Base-by-base conservation (phyloP, 2,329 filamentous ascomycete genomes). In the Penicillium oxalicum region DNA sequence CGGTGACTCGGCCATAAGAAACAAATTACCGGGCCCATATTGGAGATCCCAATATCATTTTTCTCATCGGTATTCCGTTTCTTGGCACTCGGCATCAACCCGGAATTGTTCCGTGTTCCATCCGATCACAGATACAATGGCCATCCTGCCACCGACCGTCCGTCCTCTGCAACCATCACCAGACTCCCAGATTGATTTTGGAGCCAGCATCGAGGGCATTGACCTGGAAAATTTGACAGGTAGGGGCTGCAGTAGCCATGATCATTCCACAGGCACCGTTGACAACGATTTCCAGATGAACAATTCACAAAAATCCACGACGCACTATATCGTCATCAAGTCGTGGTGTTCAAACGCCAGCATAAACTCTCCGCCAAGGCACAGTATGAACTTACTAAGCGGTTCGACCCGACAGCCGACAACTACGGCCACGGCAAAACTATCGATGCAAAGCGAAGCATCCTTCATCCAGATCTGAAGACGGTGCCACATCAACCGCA, bases 401-500 rank as follows among this genome's bases (percentile, higher is more conserved):
- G 80, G 47, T 91, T 91, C 67, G 87, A 91, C 59, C 86, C 86
- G 0, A 61, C 73, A 5, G 76, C 77, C 1, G 75, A 76, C 11
- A 77, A 77, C 11, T 91, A 91, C 66, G 87, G 87, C 12, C 87
- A 90, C 63, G 87, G 86, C 62, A 87, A 86, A 69, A 87, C 84
- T 0, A 73, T 88, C 41, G 85, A 88, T 58, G 76, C 75, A 6
- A 82, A 82, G 64, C 78, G 75, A 45, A 75, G 71, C 47, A 82
- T 91, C 59, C 76, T 91, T 13, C 86, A 90, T 62, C 87, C 87
- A 0, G 87, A 91, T 58, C 75, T 91, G 13, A 89, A 90, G 72
- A 90, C 87, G 0, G 81, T 91, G 37, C 86, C 87, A 0, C 83
- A 88, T 58, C 87, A 91, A 64, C 85, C 87, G 0, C 86, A 91